phyloP scores from a whole-genome alignment of 495 filamentous ascomycete genomes.

The Talaromyces trachyspermus region DNA sequence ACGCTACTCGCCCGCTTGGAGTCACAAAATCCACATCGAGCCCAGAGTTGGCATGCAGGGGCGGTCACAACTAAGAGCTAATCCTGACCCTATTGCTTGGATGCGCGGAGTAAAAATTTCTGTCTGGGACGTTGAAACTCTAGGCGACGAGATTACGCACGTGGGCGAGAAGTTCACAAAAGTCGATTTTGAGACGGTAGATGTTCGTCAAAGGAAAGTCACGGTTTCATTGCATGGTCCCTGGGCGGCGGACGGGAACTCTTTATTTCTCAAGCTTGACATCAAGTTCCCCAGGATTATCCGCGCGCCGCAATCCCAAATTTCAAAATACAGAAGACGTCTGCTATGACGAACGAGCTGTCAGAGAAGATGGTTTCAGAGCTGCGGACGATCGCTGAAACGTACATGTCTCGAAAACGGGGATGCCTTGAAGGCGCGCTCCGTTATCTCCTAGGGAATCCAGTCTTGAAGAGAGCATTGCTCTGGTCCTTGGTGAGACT shows the following conservation, averaged over 20 bases:
- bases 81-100: constrained; percentile 79
- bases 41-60: constrained; percentile 57
- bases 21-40: constrained; percentile 38
- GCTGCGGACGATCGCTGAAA: constrained; percentile 60
- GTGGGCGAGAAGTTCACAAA: constrained; percentile 78
- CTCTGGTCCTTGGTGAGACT: constrained; percentile 50
- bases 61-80: constrained; percentile 45
- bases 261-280: constrained; percentile 69
- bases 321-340: constrained; percentile 70
- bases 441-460: constrained; percentile 81
- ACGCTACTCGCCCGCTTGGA: constrained; percentile 35
- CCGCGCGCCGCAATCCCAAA: constrained; percentile 57
- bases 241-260: constrained; percentile 66
- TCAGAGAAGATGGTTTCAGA: constrained; percentile 57
- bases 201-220: constrained; percentile 64
- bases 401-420: constrained; percentile 58
- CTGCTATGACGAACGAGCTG: constrained; percentile 64
- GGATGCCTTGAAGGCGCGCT: constrained; percentile 79
- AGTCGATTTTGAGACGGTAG: constrained; percentile 77
- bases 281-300: constrained; percentile 76
- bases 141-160: constrained; percentile 81
- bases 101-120: constrained; percentile 87
- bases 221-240: constrained; percentile 78
- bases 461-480: constrained; percentile 64
- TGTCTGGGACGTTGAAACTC: constrained; percentile 69